A percentile compares a stretch with the other conserved stretches of the same genome.
phyloP scores from a whole-genome alignment of 345 rosid species.

The Carallia brachiata region DNA sequence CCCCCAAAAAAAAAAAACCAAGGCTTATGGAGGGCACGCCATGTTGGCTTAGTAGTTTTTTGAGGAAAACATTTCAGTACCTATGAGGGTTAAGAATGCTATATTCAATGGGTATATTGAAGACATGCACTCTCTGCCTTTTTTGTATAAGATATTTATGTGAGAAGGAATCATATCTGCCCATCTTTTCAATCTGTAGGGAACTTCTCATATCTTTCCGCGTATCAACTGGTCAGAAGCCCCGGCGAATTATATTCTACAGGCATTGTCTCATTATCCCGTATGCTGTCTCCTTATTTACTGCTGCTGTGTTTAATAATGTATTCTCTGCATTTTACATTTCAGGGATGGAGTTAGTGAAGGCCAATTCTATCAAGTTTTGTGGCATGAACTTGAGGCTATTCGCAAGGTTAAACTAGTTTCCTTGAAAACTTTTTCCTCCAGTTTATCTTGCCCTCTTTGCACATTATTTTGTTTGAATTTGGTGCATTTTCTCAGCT shows the following conservation, averaged over 20 bases:
- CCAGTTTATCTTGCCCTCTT: neutral
- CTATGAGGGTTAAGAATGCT: too few species aligned
- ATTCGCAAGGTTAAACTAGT: constrained; percentile 68
- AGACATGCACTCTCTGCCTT: too few species aligned
- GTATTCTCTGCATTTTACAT: too few species aligned
- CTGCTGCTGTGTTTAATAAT: neutral
- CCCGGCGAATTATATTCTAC: constrained; percentile 90
- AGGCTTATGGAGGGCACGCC: too few species aligned
- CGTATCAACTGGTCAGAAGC: constrained; percentile 89
- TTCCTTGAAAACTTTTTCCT: neutral
- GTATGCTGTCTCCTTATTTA: neutral
- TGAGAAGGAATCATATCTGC: neutral
- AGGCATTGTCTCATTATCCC: constrained; percentile 40
- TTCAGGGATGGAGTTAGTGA: constrained; percentile 97
- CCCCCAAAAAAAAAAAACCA: too few species aligned
- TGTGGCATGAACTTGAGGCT: constrained; percentile 91
- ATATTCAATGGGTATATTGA: too few species aligned
- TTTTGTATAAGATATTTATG: too few species aligned
- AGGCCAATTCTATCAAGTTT: constrained; percentile 95
- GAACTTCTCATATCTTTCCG: constrained; percentile 90
- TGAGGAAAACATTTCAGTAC: too few species aligned
- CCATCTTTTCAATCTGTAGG: constrained; percentile 29
- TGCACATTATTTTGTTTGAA: neutral
- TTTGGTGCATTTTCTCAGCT: neutral
- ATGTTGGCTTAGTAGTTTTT: constrained; percentile 53